Conservation (phyloP, 2,329 filamentous ascomycete genomes). For the Diplodia seriata region DNA sequence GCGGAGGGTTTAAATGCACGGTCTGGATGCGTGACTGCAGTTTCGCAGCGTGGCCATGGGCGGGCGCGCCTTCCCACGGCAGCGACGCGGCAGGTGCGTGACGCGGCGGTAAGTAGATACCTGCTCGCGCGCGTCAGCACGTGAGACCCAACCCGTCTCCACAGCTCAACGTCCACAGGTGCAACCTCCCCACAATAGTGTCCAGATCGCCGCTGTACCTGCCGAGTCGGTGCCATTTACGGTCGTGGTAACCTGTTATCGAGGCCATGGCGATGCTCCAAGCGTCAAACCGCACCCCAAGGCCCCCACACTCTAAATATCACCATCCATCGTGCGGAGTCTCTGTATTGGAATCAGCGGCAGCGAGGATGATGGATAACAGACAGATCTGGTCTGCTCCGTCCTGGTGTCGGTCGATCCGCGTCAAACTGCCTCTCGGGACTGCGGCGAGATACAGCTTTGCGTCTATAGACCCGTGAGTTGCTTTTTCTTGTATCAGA, state of each 20-base stretch:
- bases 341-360: background rate
- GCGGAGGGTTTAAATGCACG: background rate
- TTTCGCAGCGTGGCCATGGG: background rate
- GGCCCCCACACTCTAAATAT: background rate
- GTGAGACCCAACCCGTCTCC: background rate
- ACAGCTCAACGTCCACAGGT: no score
- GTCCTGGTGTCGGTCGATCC: background rate
- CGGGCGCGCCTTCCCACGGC: background rate
- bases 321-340: background rate
- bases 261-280: background rate
- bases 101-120: background rate
- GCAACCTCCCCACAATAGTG: background rate
- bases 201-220: background rate
- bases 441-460: background rate
- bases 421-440: background rate
- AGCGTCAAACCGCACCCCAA: background rate
- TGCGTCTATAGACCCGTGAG: background rate
- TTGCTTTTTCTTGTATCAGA: background rate
- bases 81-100: background rate
- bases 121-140: background rate
- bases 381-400: background rate
- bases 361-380: background rate
- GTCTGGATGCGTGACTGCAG: background rate
- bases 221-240: background rate
- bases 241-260: background rate